Evolutionary conservation across 1,284 basidiomycete species (phyloP).

Genomic region (Sanghuangporus sanghuang): DNA sequence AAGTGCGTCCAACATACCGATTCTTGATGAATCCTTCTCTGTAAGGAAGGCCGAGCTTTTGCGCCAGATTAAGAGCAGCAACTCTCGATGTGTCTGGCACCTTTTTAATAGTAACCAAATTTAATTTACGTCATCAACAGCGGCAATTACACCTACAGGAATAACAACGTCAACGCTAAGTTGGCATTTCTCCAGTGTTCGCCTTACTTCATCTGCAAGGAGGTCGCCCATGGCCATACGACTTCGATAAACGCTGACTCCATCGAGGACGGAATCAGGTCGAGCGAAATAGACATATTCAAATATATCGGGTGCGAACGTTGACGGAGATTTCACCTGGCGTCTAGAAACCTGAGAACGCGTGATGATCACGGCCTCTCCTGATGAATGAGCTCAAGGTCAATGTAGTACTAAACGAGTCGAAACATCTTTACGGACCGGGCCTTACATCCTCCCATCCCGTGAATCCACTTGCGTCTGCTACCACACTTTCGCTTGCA

Average conservation of each 20-base stretch:
- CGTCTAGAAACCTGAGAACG: constrained; percentile 69
- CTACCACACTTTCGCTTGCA: constrained; percentile 94
- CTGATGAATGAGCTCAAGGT: constrained; percentile 32
- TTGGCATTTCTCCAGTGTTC: constrained; percentile 65
- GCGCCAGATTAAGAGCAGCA: constrained; percentile 92
- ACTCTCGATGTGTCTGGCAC: constrained; percentile 97
- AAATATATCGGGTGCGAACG: constrained; percentile 97
- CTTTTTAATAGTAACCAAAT: constrained; percentile 30
- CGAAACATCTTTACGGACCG: constrained; percentile 40
- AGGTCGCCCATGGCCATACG: constrained; percentile 99
- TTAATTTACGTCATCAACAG: constrained; percentile 9
- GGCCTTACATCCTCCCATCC: constrained; percentile 95
- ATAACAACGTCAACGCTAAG: constrained; percentile 92
- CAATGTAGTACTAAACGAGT: not conserved
- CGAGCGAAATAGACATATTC: constrained; percentile 99
- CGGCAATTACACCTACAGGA: constrained; percentile 56
- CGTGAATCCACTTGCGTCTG: constrained; percentile 86
- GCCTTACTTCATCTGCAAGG: constrained; percentile 83
- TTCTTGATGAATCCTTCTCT: constrained; percentile 99
- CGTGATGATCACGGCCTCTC: constrained; percentile 95
- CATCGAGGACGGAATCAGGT: constrained; percentile 96
- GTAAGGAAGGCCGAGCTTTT: constrained; percentile 88
- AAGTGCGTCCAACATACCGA: constrained; percentile 96
- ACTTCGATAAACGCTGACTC: constrained; percentile 94
- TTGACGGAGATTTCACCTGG: constrained; percentile 62